Evolutionary conservation across 1,284 basidiomycete genomes (phyloP).

Genomic region (Porodaedalea pini): DNA sequence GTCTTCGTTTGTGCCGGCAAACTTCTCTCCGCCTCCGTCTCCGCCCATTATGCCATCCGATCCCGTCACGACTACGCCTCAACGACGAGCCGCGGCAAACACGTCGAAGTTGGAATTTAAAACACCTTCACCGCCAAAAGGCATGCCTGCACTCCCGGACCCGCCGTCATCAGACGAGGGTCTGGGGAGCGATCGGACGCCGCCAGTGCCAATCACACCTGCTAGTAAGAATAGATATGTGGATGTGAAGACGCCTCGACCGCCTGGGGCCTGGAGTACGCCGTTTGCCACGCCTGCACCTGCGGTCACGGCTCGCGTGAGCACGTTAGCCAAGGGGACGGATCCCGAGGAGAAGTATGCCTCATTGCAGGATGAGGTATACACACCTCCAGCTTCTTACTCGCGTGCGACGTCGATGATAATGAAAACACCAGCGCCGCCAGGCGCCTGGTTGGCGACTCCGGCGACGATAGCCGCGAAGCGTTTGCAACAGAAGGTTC

Average conservation of each 20-base stretch:
- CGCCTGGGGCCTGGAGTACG: conserved; percentile 66
- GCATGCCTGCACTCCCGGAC: conserved; percentile 47
- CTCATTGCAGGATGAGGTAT: conserved; percentile 35
- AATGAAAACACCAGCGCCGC: conserved; percentile 59
- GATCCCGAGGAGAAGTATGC: conserved; percentile 17
- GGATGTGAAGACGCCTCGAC: conserved; percentile 56
- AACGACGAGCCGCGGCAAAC: conserved; percentile 40
- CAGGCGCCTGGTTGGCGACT: conserved; percentile 67
- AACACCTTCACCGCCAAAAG: conserved; percentile 59
- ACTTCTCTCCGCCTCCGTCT: conserved; percentile 32
- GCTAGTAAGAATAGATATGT: conserved; percentile 31
- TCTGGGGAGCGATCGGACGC: conserved; percentile 26
- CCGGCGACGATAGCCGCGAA: conserved; percentile 46
- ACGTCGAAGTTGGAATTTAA: conserved; percentile 46
- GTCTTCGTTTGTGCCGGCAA: conserved; percentile 3
- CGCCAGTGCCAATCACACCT: conserved; percentile 25
- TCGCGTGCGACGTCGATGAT: conserved; percentile 36
- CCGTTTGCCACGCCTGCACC: conserved; percentile 32
- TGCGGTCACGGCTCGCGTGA: background rate
- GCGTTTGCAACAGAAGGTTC: conserved; percentile 51
- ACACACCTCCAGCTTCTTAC: conserved; percentile 22
- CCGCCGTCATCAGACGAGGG: conserved; percentile 48
- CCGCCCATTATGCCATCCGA: conserved; percentile 25
- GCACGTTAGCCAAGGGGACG: background rate
- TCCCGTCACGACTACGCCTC: conserved; percentile 43